Base-by-base conservation (phyloP, 2,329 filamentous ascomycete genomes). In the Claviceps africana region DNA sequence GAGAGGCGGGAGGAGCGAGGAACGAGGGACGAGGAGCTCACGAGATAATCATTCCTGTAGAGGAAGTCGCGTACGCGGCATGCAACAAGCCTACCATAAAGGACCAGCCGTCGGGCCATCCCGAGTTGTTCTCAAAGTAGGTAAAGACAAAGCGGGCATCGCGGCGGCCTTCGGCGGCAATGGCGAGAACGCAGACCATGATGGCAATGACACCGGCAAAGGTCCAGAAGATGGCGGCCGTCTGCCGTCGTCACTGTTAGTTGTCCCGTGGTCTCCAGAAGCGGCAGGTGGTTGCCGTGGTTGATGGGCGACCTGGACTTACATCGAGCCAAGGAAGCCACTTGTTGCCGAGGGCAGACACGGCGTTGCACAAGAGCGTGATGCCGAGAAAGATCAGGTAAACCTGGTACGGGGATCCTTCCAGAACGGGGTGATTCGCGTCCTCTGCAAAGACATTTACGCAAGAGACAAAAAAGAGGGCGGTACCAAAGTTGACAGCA, bases 401-500 rank as follows among this genome's bases (percentile, higher is more conserved):
- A 19, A 85, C 71, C 64, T 88, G 83, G 72, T 83, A 88, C 30
- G 71, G 63, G 44, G 72, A 73, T 46, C 68, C 74, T 2, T 64
- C 64, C 48, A 78, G 67, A 54, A 79, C 62, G 11, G 63, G 68
- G 11, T 66, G 63, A 44, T 71, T 74, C 6, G 67, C 64, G 37
- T 67, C 64, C 2, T 65, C 65, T 52, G 76, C 68, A 54, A 79
- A 81, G 37, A 81, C 73, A 53, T 79, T 77, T 64, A 81, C 62
- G 60, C 75, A 78, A 15, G 70, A 73, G 52, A 78, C 71, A 53
- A 78, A 66, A 64, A 80, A 76, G 57, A 88, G 78, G 0, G 82
- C 85, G 3, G 86, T 88, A 7, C 84, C 86, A 60, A 88, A 89
- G 70, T 87, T 86, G 63, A 88, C 85, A n/a, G 84, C 78, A n/a